A percentile compares a stretch with the other conserved stretches of the same genome.
phyloP scores from a whole-genome alignment of 2,329 filamentous ascomycete species.

The Lachnellula arida region DNA sequence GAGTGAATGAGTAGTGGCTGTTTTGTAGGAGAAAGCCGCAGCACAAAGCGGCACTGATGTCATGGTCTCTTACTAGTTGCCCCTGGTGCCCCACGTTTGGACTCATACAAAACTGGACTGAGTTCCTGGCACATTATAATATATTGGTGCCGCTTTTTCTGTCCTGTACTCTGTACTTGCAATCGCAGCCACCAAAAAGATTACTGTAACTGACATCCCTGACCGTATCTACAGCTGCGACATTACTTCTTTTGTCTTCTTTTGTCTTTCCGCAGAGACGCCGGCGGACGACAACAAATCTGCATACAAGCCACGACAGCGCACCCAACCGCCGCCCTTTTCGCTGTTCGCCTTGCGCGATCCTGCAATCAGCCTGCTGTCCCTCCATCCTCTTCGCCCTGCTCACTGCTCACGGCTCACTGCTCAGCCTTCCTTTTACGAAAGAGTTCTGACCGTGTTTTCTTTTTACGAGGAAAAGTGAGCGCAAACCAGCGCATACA shows the following conservation, averaged over 20 bases:
- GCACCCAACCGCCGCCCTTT: neutral
- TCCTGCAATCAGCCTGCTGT: neutral
- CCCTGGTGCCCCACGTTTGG: too few species aligned
- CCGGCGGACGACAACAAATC: neutral
- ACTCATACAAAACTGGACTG: too few species aligned
- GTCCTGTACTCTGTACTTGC: too few species aligned
- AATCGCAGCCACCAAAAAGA: too few species aligned
- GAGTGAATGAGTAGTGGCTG: neutral
- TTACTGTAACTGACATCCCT: too few species aligned
- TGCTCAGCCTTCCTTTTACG: conserved; percentile 18
- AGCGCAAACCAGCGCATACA: conserved; percentile 10
- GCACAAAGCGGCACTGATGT: neutral
- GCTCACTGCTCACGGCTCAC: neutral
- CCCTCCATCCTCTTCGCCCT: neutral
- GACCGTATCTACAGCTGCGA: neutral
- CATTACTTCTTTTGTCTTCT: neutral
- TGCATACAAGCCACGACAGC: neutral
- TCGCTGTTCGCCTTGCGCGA: neutral
- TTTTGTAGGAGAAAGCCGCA: neutral
- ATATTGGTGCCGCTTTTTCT: too few species aligned
- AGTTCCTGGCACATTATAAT: too few species aligned
- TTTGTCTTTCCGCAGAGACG: neutral
- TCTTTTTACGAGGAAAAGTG: conserved; percentile 9
- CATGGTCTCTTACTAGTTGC: too few species aligned
- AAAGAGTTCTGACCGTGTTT: neutral